Percentiles rank a stretch among this genome's conserved stretches.
Conservation (phyloP, 352 stramenopile genomes). For the Globisporangium spinosum region DNA sequence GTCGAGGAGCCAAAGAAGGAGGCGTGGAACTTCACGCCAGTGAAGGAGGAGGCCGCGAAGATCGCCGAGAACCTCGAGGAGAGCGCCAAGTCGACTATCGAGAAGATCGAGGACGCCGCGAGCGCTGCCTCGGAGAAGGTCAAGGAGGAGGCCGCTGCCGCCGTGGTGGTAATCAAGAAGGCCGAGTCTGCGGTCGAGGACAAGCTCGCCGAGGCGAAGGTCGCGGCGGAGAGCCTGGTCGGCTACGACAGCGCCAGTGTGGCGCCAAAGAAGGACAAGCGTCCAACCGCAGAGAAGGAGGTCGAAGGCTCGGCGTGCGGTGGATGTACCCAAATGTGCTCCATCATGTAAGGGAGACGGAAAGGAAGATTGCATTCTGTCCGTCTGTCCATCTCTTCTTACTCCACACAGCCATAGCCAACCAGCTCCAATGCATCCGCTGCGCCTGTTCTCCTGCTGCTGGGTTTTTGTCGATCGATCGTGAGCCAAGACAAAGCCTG, state of each 20-base stretch:
- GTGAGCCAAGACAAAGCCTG: slow-evolving; percentile 6
- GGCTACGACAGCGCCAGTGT: slow-evolving; percentile 75
- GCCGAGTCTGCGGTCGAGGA: slow-evolving; percentile 19
- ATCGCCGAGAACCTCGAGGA: slow-evolving; percentile 21
- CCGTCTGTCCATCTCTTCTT: not conserved
- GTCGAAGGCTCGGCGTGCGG: slow-evolving; percentile 51
- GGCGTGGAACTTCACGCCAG: slow-evolving; percentile 30
- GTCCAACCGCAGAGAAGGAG: slow-evolving; percentile 36
- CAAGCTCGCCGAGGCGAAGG: slow-evolving; percentile 39
- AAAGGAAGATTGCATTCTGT: slow-evolving; percentile 3
- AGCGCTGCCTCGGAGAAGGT: slow-evolving; percentile 16
- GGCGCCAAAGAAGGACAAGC: slow-evolving; percentile 36
- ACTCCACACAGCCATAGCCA: not conserved
- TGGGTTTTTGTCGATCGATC: slow-evolving; percentile 15
- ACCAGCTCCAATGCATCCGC: not conserved
- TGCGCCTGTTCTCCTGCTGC: slow-evolving; percentile 11
- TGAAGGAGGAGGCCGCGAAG: slow-evolving; percentile 28
- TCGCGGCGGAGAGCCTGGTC: slow-evolving; percentile 49
- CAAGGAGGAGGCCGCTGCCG: slow-evolving; percentile 24
- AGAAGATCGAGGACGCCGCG: slow-evolving; percentile 14
- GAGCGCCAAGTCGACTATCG: slow-evolving; percentile 12
- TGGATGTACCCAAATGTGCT: slow-evolving; percentile 42
- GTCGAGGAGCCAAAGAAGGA: slow-evolving; percentile 20
- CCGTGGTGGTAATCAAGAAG: slow-evolving; percentile 23
- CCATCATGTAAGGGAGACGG: slow-evolving; percentile 49